Conservation (phyloP, 257 asterid species). For the Capsicum pubescens region DNA sequence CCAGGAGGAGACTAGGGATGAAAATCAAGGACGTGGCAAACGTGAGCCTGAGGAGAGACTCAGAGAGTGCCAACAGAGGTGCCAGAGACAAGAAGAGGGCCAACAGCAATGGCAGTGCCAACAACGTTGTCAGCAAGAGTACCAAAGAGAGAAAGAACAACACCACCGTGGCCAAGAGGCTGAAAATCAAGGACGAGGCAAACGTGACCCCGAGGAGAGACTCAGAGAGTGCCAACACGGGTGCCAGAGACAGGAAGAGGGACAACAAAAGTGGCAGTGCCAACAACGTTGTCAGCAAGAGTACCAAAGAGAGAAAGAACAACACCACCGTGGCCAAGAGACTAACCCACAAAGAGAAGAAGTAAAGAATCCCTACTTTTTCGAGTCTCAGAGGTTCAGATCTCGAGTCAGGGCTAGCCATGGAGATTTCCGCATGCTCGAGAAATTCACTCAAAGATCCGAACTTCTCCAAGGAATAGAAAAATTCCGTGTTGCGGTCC, state of each 20-base stretch:
- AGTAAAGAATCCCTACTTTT: slow-evolving; percentile 41
- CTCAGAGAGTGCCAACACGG: neutral
- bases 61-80: neutral
- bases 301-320: slow-evolving; percentile 19
- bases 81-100: slow-evolving; percentile 17
- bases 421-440: slow-evolving; percentile 49
- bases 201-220: slow-evolving; percentile 27
- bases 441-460: slow-evolving; percentile 43
- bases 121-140: slow-evolving; percentile 17
- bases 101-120: too few species aligned
- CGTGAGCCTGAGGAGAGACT: slow-evolving; percentile 27
- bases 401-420: slow-evolving; percentile 37
- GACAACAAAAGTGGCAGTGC: neutral
- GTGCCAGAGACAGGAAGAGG: slow-evolving; percentile 27
- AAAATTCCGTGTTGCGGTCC: slow-evolving; percentile 40
- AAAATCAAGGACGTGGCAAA: neutral
- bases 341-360: neutral
- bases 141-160: slow-evolving; percentile 15
- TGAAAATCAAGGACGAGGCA: neutral
- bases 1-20: slow-evolving; percentile 20
- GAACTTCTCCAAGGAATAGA: slow-evolving; percentile 51
- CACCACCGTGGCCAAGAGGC: slow-evolving; percentile 12
- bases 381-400: slow-evolving; percentile 40
- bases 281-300: slow-evolving; percentile 7
- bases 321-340: slow-evolving; percentile 18